Evolutionary conservation across 176 grass and related monocot genomes (phyloP).

Genomic region (Carex pumila): DNA sequence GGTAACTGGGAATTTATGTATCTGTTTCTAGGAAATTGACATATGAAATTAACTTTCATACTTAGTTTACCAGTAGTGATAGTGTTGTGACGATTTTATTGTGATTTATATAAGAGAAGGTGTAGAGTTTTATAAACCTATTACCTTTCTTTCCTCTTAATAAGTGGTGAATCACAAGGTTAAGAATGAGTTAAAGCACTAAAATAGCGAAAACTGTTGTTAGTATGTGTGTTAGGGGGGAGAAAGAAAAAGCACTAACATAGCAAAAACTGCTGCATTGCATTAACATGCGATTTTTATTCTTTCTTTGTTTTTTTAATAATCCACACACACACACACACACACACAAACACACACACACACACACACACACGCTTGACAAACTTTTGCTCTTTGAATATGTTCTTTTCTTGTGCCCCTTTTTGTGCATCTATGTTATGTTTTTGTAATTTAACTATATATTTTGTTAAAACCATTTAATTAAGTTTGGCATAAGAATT

Average conservation of each 20-base stretch:
- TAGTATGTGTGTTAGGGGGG: neutral
- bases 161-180: neutral
- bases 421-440: neutral
- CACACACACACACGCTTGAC: neutral
- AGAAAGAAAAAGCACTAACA: neutral
- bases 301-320: neutral
- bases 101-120: neutral
- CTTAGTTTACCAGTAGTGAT: conserved; percentile 2
- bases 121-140: neutral
- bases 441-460: neutral
- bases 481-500: neutral
- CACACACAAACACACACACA: neutral
- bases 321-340: neutral
- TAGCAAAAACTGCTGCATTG: neutral
- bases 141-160: neutral
- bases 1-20: neutral
- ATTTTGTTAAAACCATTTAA: neutral
- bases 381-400: neutral
- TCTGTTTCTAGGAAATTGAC: neutral
- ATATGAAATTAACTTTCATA: neutral
- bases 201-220: conserved; percentile 6
- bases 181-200: conserved; percentile 29
- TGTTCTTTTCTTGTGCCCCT: neutral
- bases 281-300: neutral
- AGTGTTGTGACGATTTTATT: neutral